Conservation (phyloP, 345 rosid species). For the Hibiscus syriacus region DNA sequence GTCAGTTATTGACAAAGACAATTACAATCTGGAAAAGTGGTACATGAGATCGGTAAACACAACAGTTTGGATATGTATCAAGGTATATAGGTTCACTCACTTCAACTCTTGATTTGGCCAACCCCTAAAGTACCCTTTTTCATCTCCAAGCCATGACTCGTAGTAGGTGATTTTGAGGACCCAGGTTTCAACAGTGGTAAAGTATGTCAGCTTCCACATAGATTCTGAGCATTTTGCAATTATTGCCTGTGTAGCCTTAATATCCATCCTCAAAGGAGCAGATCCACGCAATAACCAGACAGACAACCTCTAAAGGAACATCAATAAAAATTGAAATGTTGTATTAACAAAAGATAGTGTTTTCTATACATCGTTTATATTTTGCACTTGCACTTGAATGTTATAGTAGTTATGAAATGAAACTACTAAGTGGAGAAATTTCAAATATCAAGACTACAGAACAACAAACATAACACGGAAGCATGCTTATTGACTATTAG, state of each 20-base stretch:
- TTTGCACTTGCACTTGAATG: neutral
- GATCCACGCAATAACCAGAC: constrained; percentile 46
- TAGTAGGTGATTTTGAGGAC: constrained; percentile 41
- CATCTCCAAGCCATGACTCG: constrained; percentile 76
- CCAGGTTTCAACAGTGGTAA: too few species aligned
- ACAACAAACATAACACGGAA: too few species aligned
- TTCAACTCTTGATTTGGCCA: constrained; percentile 92
- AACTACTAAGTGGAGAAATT: neutral
- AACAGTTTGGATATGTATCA: neutral
- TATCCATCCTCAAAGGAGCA: constrained; percentile 37
- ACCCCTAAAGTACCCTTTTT: too few species aligned
- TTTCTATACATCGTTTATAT: neutral
- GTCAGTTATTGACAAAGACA: too few species aligned
- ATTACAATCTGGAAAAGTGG: too few species aligned
- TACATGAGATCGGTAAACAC: too few species aligned
- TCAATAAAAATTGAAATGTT: neutral
- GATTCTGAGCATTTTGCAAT: too few species aligned
- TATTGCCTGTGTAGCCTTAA: too few species aligned
- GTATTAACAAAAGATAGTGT: constrained; percentile 1
- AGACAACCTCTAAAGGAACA: constrained; percentile 46
- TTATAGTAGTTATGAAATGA: neutral
- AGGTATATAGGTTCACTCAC: constrained; percentile 42
- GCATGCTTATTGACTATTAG: too few species aligned
- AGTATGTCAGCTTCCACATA: too few species aligned
- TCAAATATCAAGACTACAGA: too few species aligned